Percentiles rank a stretch among this genome's conserved stretches.
Conservation (phyloP, 202 grass and related monocot species). For the Carex arenaria region DNA sequence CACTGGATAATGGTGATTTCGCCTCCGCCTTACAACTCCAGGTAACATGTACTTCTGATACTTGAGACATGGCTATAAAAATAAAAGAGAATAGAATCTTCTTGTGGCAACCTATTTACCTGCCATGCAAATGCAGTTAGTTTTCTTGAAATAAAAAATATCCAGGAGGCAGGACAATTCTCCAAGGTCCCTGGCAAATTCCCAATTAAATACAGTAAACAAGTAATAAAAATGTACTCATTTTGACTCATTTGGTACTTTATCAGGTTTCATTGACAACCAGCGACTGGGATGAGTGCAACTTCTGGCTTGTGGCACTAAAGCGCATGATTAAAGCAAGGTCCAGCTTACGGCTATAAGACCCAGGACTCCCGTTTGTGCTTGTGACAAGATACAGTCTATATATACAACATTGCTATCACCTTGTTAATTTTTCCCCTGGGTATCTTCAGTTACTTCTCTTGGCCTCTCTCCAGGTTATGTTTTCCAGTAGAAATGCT, state of each 20-base stretch:
- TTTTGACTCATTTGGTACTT: neutral
- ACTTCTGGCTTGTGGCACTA: constrained; percentile 88
- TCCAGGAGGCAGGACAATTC: neutral
- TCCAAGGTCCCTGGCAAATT: neutral
- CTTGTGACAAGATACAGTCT: constrained; percentile 28
- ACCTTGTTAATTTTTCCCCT: constrained; percentile 23
- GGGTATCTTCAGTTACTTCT: neutral
- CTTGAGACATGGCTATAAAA: neutral
- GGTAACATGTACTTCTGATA: constrained; percentile 33
- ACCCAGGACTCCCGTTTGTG: neutral
- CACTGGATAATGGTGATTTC: constrained; percentile 71
- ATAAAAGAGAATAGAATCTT: neutral
- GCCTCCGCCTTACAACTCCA: constrained; percentile 74
- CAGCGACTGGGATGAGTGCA: constrained; percentile 98
- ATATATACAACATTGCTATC: constrained; percentile 41
- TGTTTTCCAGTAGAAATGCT: neutral
- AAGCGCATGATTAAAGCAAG: constrained; percentile 94
- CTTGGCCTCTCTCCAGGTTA: neutral
- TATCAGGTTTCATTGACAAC: constrained; percentile 72
- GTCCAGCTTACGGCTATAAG: constrained; percentile 63
- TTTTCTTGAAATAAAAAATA: neutral
- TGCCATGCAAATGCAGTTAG: neutral
- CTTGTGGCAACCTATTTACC: neutral
- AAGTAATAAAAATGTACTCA: neutral
- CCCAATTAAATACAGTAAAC: neutral